Percentiles rank a stretch among this genome's conserved stretches.
Evolutionary conservation across 805 yeast genomes (phyloP).

Genomic region (Pichia membranifaciens): DNA sequence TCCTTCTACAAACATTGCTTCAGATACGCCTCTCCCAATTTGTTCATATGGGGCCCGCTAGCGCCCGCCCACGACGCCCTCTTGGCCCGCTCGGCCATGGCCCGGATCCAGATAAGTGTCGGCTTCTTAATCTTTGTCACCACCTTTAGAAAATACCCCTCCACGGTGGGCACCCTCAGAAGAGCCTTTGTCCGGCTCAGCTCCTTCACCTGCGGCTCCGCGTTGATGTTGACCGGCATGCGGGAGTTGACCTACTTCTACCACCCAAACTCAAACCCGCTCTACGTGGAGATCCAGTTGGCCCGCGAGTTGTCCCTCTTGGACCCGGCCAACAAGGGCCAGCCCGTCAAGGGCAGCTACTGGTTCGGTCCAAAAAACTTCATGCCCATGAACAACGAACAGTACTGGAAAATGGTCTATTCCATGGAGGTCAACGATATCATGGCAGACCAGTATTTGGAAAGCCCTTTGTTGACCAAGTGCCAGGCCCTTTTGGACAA

Average conservation of each 20-base stretch:
- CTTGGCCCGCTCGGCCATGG: slow-evolving; percentile 22
- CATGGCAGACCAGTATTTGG: slow-evolving; percentile 18
- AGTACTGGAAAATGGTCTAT: slow-evolving; percentile 23
- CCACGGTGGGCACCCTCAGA: slow-evolving; percentile 5
- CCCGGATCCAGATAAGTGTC: slow-evolving; percentile 22
- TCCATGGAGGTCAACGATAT: slow-evolving; percentile 17
- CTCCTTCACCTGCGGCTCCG: slow-evolving; percentile 17
- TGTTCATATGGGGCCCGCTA: slow-evolving; percentile 29
- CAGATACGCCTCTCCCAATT: slow-evolving; percentile 26
- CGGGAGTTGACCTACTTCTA: slow-evolving; percentile 16
- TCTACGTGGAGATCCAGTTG: slow-evolving; percentile 24
- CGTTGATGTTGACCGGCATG: slow-evolving; percentile 12
- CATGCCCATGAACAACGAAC: slow-evolving; percentile 38
- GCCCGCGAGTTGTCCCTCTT: slow-evolving; percentile 19
- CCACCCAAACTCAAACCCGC: slow-evolving; percentile 22
- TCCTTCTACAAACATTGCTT: slow-evolving; percentile 20
- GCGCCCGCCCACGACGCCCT: slow-evolving; percentile 33
- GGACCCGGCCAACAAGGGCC: slow-evolving; percentile 33
- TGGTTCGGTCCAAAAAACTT: slow-evolving; percentile 48
- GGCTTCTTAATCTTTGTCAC: slow-evolving; percentile 19
- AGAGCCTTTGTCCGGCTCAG: slow-evolving; percentile 9
- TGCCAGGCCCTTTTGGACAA: slow-evolving; percentile 7
- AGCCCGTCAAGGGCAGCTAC: slow-evolving; percentile 29
- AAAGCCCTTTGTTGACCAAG: slow-evolving; percentile 13
- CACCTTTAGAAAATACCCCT: slow-evolving; percentile 10